Evolutionary conservation across 1,284 basidiomycete species (phyloP).

Genomic region (Ustilago tritici): DNA sequence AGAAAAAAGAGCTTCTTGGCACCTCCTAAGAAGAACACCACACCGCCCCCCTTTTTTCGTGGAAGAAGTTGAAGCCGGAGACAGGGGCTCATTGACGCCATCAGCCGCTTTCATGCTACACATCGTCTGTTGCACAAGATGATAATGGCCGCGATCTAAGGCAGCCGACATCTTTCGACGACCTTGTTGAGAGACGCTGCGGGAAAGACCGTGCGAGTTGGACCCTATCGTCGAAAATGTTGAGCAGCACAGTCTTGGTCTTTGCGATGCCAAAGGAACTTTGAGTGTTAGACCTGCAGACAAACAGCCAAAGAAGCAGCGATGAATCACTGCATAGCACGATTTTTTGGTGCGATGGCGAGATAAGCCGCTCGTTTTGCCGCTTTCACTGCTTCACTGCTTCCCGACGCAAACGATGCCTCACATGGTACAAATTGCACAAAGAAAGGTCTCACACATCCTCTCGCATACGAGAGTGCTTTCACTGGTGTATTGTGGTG

Average conservation of each 20-base stretch:
- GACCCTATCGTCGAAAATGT: neutral
- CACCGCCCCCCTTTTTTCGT: neutral
- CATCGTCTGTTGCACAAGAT: neutral
- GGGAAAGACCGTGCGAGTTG: neutral
- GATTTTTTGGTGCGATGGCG: slow-evolving; percentile 11
- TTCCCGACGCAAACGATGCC: neutral
- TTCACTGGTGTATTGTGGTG: too few relatives aligned
- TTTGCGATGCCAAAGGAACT: too few relatives aligned
- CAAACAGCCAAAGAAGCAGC: neutral
- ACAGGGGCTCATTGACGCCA: neutral
- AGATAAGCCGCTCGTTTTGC: slow-evolving; percentile 31
- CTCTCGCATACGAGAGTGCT: too few relatives aligned
- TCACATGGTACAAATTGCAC: neutral
- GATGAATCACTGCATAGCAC: slow-evolving; percentile 11
- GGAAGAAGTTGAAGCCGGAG: neutral
- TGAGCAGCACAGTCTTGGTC: neutral
- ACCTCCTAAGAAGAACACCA: slow-evolving; percentile 1
- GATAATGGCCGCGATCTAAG: neutral
- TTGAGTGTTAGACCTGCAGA: neutral
- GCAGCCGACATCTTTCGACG: too few relatives aligned
- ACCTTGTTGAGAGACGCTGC: neutral
- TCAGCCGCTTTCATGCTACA: neutral
- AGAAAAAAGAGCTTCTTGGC: neutral
- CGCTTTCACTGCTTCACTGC: slow-evolving; percentile 1
- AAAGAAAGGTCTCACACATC: slow-evolving; percentile 2